Evolutionary conservation across 345 rosid genomes (phyloP), one percentile per base, ranked within the genome.

Genomic region (Citrus inodora): DNA sequence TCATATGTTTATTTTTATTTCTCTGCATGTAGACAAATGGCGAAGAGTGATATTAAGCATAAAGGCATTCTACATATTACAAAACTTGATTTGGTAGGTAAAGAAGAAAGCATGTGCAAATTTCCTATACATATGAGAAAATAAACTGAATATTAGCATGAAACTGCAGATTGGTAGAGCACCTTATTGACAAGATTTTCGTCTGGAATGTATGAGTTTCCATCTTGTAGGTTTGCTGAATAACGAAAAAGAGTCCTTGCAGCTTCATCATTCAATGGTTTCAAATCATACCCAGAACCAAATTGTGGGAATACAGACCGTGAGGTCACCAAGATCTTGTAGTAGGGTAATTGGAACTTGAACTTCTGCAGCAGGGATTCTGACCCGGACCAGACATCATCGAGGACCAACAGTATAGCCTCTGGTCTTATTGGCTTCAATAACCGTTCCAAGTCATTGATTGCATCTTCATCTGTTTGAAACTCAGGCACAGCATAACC

Each of bases 241-340:
- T 76, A 63, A 46, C 9, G 60, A 62, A 93, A 90, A 78, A 92
- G 90, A 55, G 76, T 56, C 78, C 32, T 63, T 0, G 94, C 86
- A 72, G 86, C 82, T 62, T 80, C 64, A 32, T 74, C 75, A 62
- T 79, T 74, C 74, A 89, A 75, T 42, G 87, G 86, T 9, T 82
- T 68, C 81, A 91, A 59, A 70, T 28, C 61, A 81, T 84, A 65
- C 4, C 32, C 76, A 9, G 42, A 55, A 16, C 78, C 85, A 59
- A 85, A 88, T 51, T 78, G 32, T 21, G 77, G 90, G 58, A 90
- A 88, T 3, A 9, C 76, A 70, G 14, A 86, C 63, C 92, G 87
- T 76, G 98, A 93, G 61, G 93, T 89, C 81, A 89, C 93, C 83
- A 92, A 40, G 35, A 92, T 77, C 83, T 88, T 92, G 80, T 78